Base-by-base conservation (phyloP, 768 basidiomycete species). In the Multifurca ochricompacta region DNA sequence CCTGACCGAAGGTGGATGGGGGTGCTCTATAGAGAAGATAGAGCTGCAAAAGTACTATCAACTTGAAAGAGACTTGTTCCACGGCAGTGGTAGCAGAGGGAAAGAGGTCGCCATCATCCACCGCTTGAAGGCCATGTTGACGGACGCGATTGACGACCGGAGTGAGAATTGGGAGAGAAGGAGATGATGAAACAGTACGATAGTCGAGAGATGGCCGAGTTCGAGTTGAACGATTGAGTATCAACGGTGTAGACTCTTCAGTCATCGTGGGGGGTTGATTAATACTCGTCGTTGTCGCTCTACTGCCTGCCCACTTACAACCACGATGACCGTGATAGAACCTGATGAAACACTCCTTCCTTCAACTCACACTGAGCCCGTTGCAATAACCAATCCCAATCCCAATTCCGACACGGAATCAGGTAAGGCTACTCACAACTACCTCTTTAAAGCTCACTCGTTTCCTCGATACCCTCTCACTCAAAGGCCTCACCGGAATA, bases 301-400 rank as follows among this genome's bases (percentile, higher is more conserved):
- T n/a, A n/a, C n/a, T 21, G 14, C 10, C 28, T n/a, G 48, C 47
- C 50, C n/a, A 27, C 23, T 21, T 31, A 41, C 32, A 44, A 31
- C 53, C 62, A 60, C 50, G 41, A 85, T 85, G 83, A 81, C 71
- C 48, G 71, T 50, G 31, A 95, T 95, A 52, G 92, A 94, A 67
- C 82, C 92, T 28, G 92, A 95, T 68, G 91, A 91, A 39, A 66
- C 68, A 31, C 71, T 65, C 71, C n/a, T 71, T 69, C 54, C 74
- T n/a, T n/a, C 65, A 16, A 67, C 11, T 4, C 43, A 30, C 40
- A 53, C 62, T 49, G 59, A 9, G 76, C 79, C 13, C 72, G 73
- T 55, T 71, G 71, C 51, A 54, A 74, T 80, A 72, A 79, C 82
- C 16, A 74, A 79, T 0, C 79, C 73, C 14, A 74, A n/a, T n/a